phyloP scores from a whole-genome alignment of 768 basidiomycete genomes.

The Lentinus tigrinus region DNA sequence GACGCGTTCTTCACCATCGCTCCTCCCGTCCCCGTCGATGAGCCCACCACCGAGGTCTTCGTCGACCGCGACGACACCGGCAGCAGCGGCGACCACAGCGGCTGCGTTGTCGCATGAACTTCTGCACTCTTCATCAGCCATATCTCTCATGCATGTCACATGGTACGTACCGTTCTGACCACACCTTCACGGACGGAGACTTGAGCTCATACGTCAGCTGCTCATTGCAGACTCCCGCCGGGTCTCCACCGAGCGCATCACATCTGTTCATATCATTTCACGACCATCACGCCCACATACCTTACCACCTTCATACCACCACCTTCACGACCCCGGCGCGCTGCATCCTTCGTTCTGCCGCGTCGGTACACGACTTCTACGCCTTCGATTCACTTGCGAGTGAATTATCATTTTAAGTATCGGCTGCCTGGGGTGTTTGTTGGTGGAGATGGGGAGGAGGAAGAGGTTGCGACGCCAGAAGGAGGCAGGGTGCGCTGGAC shows the following conservation, averaged over 20 bases:
- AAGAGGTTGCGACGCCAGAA: too few species aligned
- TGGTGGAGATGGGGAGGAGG: neutral
- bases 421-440: neutral
- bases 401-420: neutral
- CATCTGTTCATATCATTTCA: too few species aligned
- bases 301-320: neutral
- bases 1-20: conserved; percentile 22
- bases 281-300: too few species aligned
- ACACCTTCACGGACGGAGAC: neutral
- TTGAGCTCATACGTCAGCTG: neutral
- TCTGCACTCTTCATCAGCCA: neutral
- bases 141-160: neutral
- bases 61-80: conserved; percentile 8
- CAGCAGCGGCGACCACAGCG: neutral
- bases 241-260: neutral
- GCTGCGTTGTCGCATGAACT: conserved; percentile 11
- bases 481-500: neutral
- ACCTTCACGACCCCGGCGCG: neutral
- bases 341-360: neutral
- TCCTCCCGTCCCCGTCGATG: conserved; percentile 9
- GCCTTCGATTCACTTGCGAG: neutral
- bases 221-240: neutral
- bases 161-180: neutral
- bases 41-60: conserved; percentile 5
- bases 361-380: neutral